Base-by-base conservation (phyloP, 371 early-diverging fungal species). In the Mortierella sp. region DNA sequence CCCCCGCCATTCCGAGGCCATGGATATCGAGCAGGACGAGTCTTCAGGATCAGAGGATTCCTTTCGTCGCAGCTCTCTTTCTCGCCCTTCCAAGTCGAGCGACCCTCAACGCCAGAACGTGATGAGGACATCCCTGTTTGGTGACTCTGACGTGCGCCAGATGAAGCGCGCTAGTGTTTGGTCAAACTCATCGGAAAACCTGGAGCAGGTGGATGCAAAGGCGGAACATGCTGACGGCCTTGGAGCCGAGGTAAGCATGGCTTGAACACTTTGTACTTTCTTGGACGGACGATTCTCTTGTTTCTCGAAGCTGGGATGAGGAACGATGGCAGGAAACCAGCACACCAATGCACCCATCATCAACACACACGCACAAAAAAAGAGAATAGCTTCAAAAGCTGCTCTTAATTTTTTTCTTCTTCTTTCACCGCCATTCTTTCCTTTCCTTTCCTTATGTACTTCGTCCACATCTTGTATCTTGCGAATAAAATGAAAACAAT, bases 181-280 rank as follows among this genome's bases (percentile, higher is more conserved):
- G 87, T 86, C 86, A 0, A 79, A 68, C n/a, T 76, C 80, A 11
- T 80, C 87, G 34, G 80, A 76, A 21, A 50, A 73, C 58, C 57
- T 74, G 16, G 87, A 82, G 47, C 81, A 80, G 9, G n/a, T 70
- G 19, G 80, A 81, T 21, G 48, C 73, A 21, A 65, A 10, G n/a
- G 73, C 70, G 42, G 82, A 74, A 34, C 77, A 77, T 50, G 70
- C 77, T 73, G 75, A 75, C 71, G 83, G 78, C 77, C 73, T 78
- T 70, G 80, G 55, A 60, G 87, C 87, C 80, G 87, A 86, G 87
- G 87, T 86, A 86, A 86, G 87, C 80, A 70, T 86, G 85, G 81
- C 75, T 70, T 81, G 76, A 84, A 47, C 54, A 74, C 60, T 77
- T 50, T 78, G 54, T 19, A 55, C 38, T 48, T 54, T 55, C 73